A percentile compares a stretch with the other conserved stretches of the same genome.
phyloP scores from a whole-genome alignment of 2,329 filamentous ascomycete genomes.

The Aspergillus ochraceoroseus region DNA sequence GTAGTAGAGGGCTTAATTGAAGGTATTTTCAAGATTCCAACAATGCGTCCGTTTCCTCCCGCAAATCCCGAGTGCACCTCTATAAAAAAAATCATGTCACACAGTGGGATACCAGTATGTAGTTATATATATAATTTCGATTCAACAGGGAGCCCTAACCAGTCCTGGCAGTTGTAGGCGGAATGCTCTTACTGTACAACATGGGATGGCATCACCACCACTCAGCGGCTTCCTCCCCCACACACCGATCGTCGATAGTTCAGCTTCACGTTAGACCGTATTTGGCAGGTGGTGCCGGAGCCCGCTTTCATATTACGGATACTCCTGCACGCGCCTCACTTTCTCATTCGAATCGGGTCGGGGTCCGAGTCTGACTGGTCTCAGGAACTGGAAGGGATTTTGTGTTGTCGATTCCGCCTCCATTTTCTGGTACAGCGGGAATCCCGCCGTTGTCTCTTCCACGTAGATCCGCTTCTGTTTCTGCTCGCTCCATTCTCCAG shows the following conservation, averaged over 20 bases:
- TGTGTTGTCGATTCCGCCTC: conserved; percentile 42
- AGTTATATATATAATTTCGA: conserved; percentile 8
- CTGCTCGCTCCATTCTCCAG: conserved; percentile 49
- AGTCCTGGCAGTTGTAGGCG: conserved; percentile 7
- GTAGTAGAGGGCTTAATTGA: too few relatives aligned
- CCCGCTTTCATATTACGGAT: too few relatives aligned
- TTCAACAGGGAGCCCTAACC: conserved; percentile 1
- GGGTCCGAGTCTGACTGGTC: too few relatives aligned
- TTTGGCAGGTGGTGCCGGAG: conserved; percentile 13
- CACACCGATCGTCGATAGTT: conserved; percentile 2
- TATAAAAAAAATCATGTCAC: too few relatives aligned
- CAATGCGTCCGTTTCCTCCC: too few relatives aligned
- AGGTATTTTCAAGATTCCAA: too few relatives aligned
- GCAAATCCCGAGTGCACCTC: too few relatives aligned
- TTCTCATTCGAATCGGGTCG: too few relatives aligned
- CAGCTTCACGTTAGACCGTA: conserved; percentile 6
- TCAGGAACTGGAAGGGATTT: too few relatives aligned
- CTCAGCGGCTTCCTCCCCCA: neutral
- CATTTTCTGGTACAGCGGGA: conserved; percentile 46
- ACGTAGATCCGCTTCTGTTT: conserved; percentile 47
- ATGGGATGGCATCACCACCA: neutral
- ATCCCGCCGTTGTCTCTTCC: conserved; percentile 49
- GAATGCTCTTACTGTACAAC: conserved; percentile 7
- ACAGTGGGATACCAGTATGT: too few relatives aligned
- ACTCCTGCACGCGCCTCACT: too few relatives aligned